phyloP scores from a whole-genome alignment of 352 stramenopile genomes.

The Globisporangium irregulare region DNA sequence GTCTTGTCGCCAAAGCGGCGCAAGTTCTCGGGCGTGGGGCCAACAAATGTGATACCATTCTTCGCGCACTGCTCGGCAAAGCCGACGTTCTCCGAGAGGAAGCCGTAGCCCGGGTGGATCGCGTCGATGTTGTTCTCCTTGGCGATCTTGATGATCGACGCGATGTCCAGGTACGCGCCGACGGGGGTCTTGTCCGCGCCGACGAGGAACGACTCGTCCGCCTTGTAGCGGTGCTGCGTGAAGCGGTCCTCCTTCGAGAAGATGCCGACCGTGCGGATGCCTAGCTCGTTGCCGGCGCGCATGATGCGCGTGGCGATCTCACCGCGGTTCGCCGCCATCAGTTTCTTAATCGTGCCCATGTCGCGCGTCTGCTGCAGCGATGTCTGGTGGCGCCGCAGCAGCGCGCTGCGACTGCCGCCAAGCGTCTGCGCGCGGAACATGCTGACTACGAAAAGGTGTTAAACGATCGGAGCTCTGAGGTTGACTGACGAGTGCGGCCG shows the following conservation, averaged over 20 bases:
- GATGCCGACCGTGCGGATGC: conserved; percentile 88
- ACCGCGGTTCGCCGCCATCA: conserved; percentile 97
- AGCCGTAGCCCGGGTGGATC: conserved; percentile 98
- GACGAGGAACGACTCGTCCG: conserved; percentile 95
- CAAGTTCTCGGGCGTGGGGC: conserved; percentile 93
- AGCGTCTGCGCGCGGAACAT: conserved; percentile 47
- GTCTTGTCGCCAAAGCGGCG: conserved; percentile 89
- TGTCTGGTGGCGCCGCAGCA: conserved; percentile 12
- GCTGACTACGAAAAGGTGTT: not conserved
- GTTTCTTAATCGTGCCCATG: conserved; percentile 90
- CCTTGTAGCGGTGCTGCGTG: conserved; percentile 97
- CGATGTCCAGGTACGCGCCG: conserved; percentile 95
- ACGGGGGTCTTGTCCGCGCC: conserved; percentile 90
- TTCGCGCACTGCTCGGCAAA: conserved; percentile 92
- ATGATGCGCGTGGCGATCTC: conserved; percentile 98
- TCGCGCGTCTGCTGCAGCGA: conserved; percentile 35
- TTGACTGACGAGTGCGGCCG: not conserved
- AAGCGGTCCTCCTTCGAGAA: conserved; percentile 94
- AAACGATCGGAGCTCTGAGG: not conserved
- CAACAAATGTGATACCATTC: conserved; percentile 94
- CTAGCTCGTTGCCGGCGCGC: conserved; percentile 92
- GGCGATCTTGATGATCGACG: conserved; percentile 91
- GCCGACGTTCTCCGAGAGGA: conserved; percentile 94
- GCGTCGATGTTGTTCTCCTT: conserved; percentile 92
- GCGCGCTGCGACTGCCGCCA: conserved; percentile 16